Evolutionary conservation across 2,329 filamentous ascomycete species (phyloP), one percentile per base, ranked within the genome.

Genomic region (Penicillium fuscoglaucum): DNA sequence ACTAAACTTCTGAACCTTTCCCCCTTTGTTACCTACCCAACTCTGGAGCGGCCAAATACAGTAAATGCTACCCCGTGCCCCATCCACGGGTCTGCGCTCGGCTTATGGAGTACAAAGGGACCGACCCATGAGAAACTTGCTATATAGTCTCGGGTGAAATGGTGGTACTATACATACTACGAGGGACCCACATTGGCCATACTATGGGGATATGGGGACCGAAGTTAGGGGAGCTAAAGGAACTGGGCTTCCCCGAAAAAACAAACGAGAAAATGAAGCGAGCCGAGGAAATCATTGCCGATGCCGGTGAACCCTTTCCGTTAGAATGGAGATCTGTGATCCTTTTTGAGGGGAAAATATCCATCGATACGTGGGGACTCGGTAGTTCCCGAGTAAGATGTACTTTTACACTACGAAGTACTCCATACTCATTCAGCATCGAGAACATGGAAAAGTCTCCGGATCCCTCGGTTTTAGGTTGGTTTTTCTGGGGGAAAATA

Each of bases 301-400:
- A 37, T 45, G 5, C 47, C 47, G 47, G 54, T 52, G 40, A 45
- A 29, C n/a, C 29, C 5, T 45, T 51, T 52, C 39, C 15, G n/a
- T 55, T 44, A 43, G 45, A 21, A 29, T 6, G 6, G 15, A 2
- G 8, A 12, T 17, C 13, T 13, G 10, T 39, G 1, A n/a, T 26
- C 17, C 7, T 12, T 21, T 33, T 21, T 17, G 31, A 35, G 12
- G 29, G 40, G 28, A 8, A 45, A 45, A 17, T 44, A n/a, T 31
- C 8, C 4, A n/a, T 35, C 24, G 2, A 44, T 26, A 5, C 6
- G n/a, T 33, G 26, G 21, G 31, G 6, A 10, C 19, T 54, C 44
- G 43, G 49, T 46, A 29, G 19, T 13, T 43, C 4, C 43, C 28
- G 44, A 53, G 9, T 28, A 7, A 21, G 9, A n/a, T 10, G 13